Conservation (phyloP, 805 yeast genomes). For the Starmerella floris region DNA sequence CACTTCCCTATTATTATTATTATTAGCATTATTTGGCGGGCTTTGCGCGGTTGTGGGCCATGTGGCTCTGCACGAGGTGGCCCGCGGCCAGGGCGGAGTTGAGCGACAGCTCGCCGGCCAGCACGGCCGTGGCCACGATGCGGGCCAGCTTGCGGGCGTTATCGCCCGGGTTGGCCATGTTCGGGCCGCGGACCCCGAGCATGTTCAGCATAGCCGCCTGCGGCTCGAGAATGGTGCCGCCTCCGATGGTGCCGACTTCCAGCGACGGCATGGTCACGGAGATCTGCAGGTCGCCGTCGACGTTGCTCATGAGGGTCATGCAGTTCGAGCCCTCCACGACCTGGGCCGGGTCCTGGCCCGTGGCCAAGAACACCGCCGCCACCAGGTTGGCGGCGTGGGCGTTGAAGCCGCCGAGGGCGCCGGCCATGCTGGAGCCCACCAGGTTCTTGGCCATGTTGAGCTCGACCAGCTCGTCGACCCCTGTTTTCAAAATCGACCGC, state of each 20-base stretch:
- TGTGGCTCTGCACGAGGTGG: constrained; percentile 92
- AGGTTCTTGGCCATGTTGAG: constrained; percentile 79
- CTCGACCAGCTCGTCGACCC: constrained; percentile 83
- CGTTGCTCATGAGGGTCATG: constrained; percentile 85
- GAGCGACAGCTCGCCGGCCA: constrained; percentile 90
- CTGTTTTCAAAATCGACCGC: constrained; percentile 70
- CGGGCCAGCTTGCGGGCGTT: constrained; percentile 89
- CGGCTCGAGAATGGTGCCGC: constrained; percentile 95
- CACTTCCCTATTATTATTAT: too few species aligned
- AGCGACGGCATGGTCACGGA: constrained; percentile 99
- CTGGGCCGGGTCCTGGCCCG: constrained; percentile 99
- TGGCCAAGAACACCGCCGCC: constrained; percentile 85
- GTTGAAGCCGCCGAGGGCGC: constrained; percentile 93
- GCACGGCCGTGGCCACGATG: constrained; percentile 83
- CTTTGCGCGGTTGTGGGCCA: constrained; percentile 78
- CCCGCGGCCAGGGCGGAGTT: constrained; percentile 98
- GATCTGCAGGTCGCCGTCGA: constrained; percentile 66
- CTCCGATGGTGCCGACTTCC: constrained; percentile 98
- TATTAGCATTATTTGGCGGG: constrained; percentile 23
- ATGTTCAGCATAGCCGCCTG: constrained; percentile 93
- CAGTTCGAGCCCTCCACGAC: constrained; percentile 96
- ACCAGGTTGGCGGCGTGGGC: constrained; percentile 97
- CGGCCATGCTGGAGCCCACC: constrained; percentile 97
- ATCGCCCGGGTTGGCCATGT: constrained; percentile 82
- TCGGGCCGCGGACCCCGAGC: constrained; percentile 92